These are phyloP conservation scores for Populus deltoides DNA, from an alignment of 345 rosid genomes.

Conservation along the genomic window DNA sequence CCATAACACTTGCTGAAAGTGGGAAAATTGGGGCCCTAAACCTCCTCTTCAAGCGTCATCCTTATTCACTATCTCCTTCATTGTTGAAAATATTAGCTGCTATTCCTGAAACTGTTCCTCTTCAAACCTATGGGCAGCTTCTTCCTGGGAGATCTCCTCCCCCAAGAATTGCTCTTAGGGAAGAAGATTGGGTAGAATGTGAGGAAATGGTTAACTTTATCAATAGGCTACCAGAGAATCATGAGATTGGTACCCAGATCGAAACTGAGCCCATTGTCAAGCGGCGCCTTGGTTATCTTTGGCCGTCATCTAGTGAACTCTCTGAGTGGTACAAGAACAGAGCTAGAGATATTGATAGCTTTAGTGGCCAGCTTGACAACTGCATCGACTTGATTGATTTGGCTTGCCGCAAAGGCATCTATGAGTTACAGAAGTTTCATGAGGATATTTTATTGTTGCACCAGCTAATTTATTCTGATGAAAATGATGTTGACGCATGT, in stretches of 20 bases:
- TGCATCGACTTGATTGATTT: slow-evolving; percentile 69
- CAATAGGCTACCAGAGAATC: slow-evolving; percentile 50
- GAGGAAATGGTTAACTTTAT: slow-evolving; percentile 64
- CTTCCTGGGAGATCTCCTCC: slow-evolving; percentile 88
- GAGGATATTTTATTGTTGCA: slow-evolving; percentile 72
- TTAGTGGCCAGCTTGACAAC: slow-evolving; percentile 88
- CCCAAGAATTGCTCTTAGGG: slow-evolving; percentile 60
- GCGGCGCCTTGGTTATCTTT: slow-evolving; percentile 48
- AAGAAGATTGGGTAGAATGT: slow-evolving; percentile 98
- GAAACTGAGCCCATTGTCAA: slow-evolving; percentile 76
- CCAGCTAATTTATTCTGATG: slow-evolving; percentile 68
- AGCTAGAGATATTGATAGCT: slow-evolving; percentile 81
- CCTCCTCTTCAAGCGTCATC: slow-evolving; percentile 92
- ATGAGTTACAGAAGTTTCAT: slow-evolving; percentile 62
- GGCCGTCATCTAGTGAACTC: slow-evolving; percentile 77
- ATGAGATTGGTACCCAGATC: slow-evolving; percentile 42
- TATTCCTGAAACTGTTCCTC: slow-evolving; percentile 87
- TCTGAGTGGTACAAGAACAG: slow-evolving; percentile 75
- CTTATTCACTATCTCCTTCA: slow-evolving; percentile 65
- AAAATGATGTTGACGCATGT: slow-evolving; percentile 46
- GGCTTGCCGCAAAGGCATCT: slow-evolving; percentile 71
- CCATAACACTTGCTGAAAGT: slow-evolving; percentile 73
- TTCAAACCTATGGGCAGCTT: slow-evolving; percentile 83
- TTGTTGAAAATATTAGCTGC: slow-evolving; percentile 68
- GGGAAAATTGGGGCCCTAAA: slow-evolving; percentile 95